Conservation (phyloP, 139 green algal genomes). For the Parachlorella kessleri region DNA sequence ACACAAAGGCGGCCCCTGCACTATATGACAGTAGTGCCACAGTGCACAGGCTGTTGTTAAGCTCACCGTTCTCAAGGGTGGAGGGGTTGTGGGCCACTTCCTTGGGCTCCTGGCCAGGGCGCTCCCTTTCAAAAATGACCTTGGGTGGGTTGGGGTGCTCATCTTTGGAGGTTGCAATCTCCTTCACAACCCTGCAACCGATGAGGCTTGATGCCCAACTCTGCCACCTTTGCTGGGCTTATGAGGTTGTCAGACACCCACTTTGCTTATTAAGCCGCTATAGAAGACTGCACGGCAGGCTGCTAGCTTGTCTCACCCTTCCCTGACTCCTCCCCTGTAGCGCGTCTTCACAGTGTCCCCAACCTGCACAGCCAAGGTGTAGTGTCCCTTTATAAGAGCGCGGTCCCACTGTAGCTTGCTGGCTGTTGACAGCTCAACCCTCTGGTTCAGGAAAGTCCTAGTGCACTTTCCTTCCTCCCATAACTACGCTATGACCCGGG, state of each 20-base stretch:
- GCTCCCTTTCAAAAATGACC: slow-evolving; percentile 19
- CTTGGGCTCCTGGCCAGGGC: slow-evolving; percentile 13
- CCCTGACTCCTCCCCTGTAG: slow-evolving; percentile 2
- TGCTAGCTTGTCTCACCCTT: neutral
- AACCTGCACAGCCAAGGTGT: too few relatives aligned
- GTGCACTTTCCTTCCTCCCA: too few relatives aligned
- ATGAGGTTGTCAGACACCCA: neutral
- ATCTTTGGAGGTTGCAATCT: slow-evolving; percentile 3
- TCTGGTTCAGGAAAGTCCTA: too few relatives aligned
- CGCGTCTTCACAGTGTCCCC: neutral
- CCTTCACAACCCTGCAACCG: neutral
- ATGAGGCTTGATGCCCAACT: neutral
- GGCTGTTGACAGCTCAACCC: too few relatives aligned
- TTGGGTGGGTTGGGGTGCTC: slow-evolving; percentile 5
- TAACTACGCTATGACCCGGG: too few relatives aligned
- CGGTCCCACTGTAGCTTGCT: too few relatives aligned
- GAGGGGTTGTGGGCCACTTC: slow-evolving; percentile 20
- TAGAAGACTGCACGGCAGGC: neutral
- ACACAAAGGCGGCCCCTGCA: neutral
- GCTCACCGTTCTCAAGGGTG: slow-evolving; percentile 21
- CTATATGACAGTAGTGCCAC: too few relatives aligned
- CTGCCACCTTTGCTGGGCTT: neutral
- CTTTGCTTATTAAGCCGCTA: neutral
- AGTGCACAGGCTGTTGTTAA: neutral
- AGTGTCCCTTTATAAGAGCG: too few relatives aligned